phyloP scores from a whole-genome alignment of 441 rosid species.

The Bocquillonia castaneifolia region DNA sequence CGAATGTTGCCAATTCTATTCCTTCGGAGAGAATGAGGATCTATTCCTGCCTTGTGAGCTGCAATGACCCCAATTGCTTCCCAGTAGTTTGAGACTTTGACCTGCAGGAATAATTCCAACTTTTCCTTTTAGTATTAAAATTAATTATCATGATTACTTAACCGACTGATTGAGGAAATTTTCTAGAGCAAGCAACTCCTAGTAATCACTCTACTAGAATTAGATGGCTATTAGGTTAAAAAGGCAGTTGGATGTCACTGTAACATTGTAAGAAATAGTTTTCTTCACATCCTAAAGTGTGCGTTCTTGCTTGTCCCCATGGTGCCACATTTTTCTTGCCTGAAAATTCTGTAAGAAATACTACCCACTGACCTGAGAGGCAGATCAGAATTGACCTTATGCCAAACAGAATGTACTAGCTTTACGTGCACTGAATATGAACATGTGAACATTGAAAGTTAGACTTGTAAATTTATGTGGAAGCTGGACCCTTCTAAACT shows the following conservation, averaged over 20 bases:
- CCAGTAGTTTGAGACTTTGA: constrained; percentile 58
- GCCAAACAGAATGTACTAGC: not conserved
- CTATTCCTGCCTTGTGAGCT: constrained; percentile 59
- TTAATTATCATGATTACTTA: not conserved
- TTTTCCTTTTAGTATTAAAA: not conserved
- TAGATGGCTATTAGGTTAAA: not conserved
- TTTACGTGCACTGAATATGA: no score
- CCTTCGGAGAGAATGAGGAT: constrained; percentile 47
- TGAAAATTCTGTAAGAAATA: not conserved
- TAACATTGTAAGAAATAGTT: not conserved
- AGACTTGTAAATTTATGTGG: not conserved
- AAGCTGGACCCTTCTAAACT: not conserved
- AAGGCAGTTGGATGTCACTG: not conserved
- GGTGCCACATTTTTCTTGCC: not conserved
- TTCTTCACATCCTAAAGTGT: no score
- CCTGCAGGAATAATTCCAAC: constrained; percentile 33
- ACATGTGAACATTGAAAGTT: no score
- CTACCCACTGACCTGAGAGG: not conserved
- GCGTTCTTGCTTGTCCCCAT: not conserved
- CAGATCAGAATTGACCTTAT: not conserved
- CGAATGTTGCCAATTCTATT: constrained; percentile 36
- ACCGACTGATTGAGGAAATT: not conserved
- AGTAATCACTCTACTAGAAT: not conserved
- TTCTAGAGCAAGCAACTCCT: not conserved
- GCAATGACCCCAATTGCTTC: constrained; percentile 65